Base-by-base conservation (phyloP, 2,329 filamentous ascomycete genomes). In the Trichoderma oligosporum region DNA sequence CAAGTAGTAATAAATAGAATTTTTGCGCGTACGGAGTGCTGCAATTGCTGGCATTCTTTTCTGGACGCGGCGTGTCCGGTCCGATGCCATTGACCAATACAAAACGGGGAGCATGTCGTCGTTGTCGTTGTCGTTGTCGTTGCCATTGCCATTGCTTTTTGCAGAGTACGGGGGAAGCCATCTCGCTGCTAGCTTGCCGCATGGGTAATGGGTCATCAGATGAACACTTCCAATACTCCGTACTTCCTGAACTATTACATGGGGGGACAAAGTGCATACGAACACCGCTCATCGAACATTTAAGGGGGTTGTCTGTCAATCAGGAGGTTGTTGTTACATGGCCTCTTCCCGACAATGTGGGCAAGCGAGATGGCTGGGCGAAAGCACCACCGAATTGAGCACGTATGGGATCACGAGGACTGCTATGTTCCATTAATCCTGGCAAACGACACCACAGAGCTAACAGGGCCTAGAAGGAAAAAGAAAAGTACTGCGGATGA, bases 321-420 rank as follows among this genome's bases (percentile, higher is more conserved):
- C 51, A 54, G 51, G 51, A 54, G 51, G 29, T 45, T 38, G 22
- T 31, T 11, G 39, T 45, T 12, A 24, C 47, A 51, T 16, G 22
- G 33, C 33, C 16, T 18, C 39, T 54, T 54, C 51, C 51, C 51
- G 4, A 31, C 51, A 38, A 20, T 36, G 51, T 45, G 51, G 51
- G 31, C 51, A 54, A 54, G 51, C 51, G 51, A 54, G 41, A 54
- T 45, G 51, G 51, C 16, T 20, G 51, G 41, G 27, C 16, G 38
- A 20, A 31, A 22, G 29, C 41, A 44, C 27, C 51, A 36, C 41
- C 41, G 38, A 29, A 27, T 5, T 18, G 20, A 49, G 22, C 25
- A 36, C 48, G 22, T 25, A 39, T 31, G n/a, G n/a, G 44, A 56
- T 56, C 53, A 56, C 53, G 53, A 56, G 53, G 53, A 56, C 53